These are phyloP conservation scores for Benincasa hispida DNA, from an alignment of 306 rosid species.

Conservation along the genomic window DNA sequence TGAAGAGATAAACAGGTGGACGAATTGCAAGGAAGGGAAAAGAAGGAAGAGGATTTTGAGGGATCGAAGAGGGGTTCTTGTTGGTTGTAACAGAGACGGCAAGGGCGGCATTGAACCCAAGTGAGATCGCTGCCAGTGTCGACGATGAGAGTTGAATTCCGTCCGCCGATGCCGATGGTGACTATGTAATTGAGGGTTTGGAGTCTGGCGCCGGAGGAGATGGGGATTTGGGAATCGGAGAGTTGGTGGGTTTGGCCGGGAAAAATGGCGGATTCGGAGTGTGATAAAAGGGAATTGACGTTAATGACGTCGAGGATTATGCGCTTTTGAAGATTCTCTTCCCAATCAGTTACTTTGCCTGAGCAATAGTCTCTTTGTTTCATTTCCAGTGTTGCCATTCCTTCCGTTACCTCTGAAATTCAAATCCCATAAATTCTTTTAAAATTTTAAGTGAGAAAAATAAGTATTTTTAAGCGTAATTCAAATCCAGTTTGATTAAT, in stretches of 20 bases:
- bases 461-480: too few species aligned
- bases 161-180: slow-evolving; percentile 39
- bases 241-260: slow-evolving; percentile 16
- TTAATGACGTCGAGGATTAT: slow-evolving; percentile 31
- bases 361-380: slow-evolving; percentile 53
- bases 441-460: too few species aligned
- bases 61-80: slow-evolving; percentile 63
- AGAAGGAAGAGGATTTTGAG: slow-evolving; percentile 43
- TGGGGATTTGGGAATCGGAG: slow-evolving; percentile 51
- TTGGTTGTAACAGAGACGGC: slow-evolving; percentile 60
- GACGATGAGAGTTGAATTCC: slow-evolving; percentile 55
- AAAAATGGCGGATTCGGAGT: slow-evolving; percentile 14
- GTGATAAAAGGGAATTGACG: slow-evolving; percentile 37
- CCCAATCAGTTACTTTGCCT: slow-evolving; percentile 25
- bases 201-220: slow-evolving; percentile 47
- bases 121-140: slow-evolving; percentile 91
- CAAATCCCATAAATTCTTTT: neutral
- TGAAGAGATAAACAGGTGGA: slow-evolving; percentile 40
- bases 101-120: slow-evolving; percentile 82
- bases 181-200: slow-evolving; percentile 68
- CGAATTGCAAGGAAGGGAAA: slow-evolving; percentile 44
- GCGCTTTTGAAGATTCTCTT: slow-evolving; percentile 25
- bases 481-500: too few species aligned
- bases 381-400: slow-evolving; percentile 56
- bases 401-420: slow-evolving; percentile 42